Evolutionary conservation across 1,284 basidiomycete genomes (phyloP), one percentile per base, ranked within the genome.

Genomic region (Sporisorium sorghi): DNA sequence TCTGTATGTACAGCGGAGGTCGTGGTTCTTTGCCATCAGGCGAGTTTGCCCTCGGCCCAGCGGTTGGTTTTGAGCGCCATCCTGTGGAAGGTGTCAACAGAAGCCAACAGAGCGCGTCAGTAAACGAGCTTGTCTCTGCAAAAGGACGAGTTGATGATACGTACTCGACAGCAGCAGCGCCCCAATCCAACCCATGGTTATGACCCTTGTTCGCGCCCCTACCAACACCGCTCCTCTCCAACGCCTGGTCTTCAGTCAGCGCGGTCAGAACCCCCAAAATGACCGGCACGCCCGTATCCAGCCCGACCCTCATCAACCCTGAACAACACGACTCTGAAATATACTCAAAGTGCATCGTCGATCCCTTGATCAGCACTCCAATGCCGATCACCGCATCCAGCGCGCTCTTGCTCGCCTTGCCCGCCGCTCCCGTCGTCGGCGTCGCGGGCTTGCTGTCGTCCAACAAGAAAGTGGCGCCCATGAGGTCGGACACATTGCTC

Each of bases 151-250:
- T n/a, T n/a, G n/a, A n/a, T n/a, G n/a, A n/a, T n/a, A n/a, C n/a
- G n/a, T 68, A 82, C 86, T 99, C 96, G 17, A 98, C 93, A 9
- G 96, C 96, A 11, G 95, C 95, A 47, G 90, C 85, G 17, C 91
- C 96, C 95, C 96, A 99, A 81, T 98, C 96, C 85, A 95, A 91
- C 33, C 96, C 95, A 79, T 96, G 94, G 84, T 96, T 96, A 83
- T 96, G 93, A 2, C 92, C 92, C 81, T 90, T 90, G 23, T 89
- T 90, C 52, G 86, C 86, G 5, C 90, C 91, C 26, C 73, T 64
- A 10, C 72, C 80, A 47, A 98, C 86, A 3, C 97, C 96, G 17
- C 94, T 93, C 65, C 96, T 87, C 81, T 94, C 92, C 79, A 97
- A 85, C 17, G 97, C 97, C 87, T 99, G 96, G 78, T 96, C 92